Evolutionary conservation across 2,329 filamentous ascomycete genomes (phyloP), one percentile per base, ranked within the genome.

Genomic region (Parasarocladium wereldwijsianum): DNA sequence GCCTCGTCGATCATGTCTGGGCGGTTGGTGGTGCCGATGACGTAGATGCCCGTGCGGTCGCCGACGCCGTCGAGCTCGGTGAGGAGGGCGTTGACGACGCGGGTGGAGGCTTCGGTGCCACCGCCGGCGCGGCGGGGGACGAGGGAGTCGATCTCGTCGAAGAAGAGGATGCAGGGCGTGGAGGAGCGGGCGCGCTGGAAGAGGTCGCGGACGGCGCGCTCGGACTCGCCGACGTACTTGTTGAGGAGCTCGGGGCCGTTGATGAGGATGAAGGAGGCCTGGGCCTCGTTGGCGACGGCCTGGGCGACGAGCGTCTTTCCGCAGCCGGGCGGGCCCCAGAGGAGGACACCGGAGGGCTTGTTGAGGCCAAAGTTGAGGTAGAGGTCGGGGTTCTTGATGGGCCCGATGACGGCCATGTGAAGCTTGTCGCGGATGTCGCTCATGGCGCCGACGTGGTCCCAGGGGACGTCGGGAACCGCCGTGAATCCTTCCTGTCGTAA

Each of bases 261-360:
- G 55, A 98, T 84, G 31, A 84, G 85, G 54, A 98, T 98, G 60
- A 98, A 98, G 54, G 93, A 96, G 27, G 90, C 90, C 50, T 87
- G 84, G 6, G 81, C 86, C 50, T 93, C 85, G 51, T 93, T 93
- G 32, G 90, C 90, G 4, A 94, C 85, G 4, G 90, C 90, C 56
- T 96, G 94, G 12, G 90, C 90, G 2, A 98, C 73, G 2, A 98
- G 68, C 0, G 90, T 98, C 53, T 98, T 98, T 43, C 90, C 90
- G 51, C 90, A 98, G 6, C 90, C 90, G 0, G 90, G 90, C 1
- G 90, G 90, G 0, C 90, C 90, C 84, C 87, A 98, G 32, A 98
- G 80, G 1, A 98, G 66, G 3, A 94, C 84, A 11, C 90, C 90
- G 0, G 83, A 80, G 1, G 84, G 80, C 0, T 80, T 74, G 14